Evolutionary conservation across 1,139 yeast genomes (phyloP).

Genomic region (Yamadazyma taylorii): DNA sequence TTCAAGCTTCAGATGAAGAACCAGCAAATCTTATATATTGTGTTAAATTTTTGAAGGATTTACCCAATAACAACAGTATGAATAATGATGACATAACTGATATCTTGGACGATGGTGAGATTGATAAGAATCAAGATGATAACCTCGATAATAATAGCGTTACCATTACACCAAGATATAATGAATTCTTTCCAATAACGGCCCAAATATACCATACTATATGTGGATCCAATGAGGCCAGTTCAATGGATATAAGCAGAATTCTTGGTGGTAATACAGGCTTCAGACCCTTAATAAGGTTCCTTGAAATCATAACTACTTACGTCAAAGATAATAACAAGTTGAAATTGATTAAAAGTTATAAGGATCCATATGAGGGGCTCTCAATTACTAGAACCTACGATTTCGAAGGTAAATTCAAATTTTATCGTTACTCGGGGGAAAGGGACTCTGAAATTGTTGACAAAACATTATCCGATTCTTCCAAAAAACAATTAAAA

Average conservation of each 20-base stretch:
- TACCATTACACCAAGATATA: slow-evolving; percentile 32
- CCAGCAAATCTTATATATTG: slow-evolving; percentile 52
- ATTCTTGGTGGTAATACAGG: slow-evolving; percentile 55
- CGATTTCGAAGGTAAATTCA: slow-evolving; percentile 72
- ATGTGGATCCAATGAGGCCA: slow-evolving; percentile 45
- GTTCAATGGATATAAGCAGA: slow-evolving; percentile 54
- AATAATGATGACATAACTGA: slow-evolving; percentile 25
- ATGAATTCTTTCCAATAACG: slow-evolving; percentile 60
- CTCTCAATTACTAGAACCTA: slow-evolving; percentile 56
- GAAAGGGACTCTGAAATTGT: slow-evolving; percentile 8
- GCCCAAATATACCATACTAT: slow-evolving; percentile 59
- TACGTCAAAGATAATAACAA: slow-evolving; percentile 26
- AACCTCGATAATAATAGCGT: slow-evolving; percentile 19
- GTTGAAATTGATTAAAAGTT: slow-evolving; percentile 21
- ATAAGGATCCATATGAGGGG: slow-evolving; percentile 24
- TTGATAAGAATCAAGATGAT: slow-evolving; percentile 16
- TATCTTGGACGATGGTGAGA: slow-evolving; percentile 16
- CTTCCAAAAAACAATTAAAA: background rate
- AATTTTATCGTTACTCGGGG: slow-evolving; percentile 66
- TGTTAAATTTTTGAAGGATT: slow-evolving; percentile 57
- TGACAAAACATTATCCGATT: slow-evolving; percentile 4
- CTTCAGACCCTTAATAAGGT: slow-evolving; percentile 48
- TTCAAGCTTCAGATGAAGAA: slow-evolving; percentile 25
- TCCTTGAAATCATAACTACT: slow-evolving; percentile 48
- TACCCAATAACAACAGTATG: slow-evolving; percentile 33